Base-by-base conservation (phyloP, 768 basidiomycete genomes). In the Cystofilobasidium macerans region DNA sequence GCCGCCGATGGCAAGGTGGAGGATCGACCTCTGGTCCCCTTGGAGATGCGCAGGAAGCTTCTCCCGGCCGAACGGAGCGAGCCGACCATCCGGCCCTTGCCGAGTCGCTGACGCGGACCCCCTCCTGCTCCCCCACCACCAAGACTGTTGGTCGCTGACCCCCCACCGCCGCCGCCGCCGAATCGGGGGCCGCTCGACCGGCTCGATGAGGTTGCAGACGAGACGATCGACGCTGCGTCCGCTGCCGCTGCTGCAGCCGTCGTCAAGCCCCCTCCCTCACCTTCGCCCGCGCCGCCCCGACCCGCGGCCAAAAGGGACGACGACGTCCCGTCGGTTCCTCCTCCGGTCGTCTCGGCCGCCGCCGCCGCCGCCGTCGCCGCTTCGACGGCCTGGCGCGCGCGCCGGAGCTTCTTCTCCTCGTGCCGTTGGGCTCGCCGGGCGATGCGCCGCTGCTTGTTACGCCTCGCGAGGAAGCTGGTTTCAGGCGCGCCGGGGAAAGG, bases 341-440 rank as follows among this genome's bases (percentile, higher is more conserved):
- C 9, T 16, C 16, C 9, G 9, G 38, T 40, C 38, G 8, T 8
- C 38, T 8, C 16, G 9, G 38, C 38, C 38, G 45, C 9, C 45
- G 45, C 22, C 3, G 45, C 45, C 45, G 45, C n/a, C 13, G 45
- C 45, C 5, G 11, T n/a, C 6, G 51, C 51, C 9, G 51, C 51
- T 14, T 54, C 51, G 51, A 30, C 51, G 5, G 51, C 51, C 30
- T 54, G 28, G 5, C 30, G 26, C 51, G 51, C 51, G 26, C 51
- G 51, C 9, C 51, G 51, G 28, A 30, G 51, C 51, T 54, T 54
- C 51, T 54, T 54, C 51, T 54, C 51, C 30, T 54, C 51, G 51
- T 54, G 20, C 26, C 51, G 51, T 18, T 54, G 28, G 26, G 26
- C 28, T 16, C 51, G 28, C 9, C 51, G 51, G 4, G 51, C 51